A percentile compares a stretch with the other conserved stretches of the same genome.
Evolutionary conservation across 2,329 filamentous ascomycete species (phyloP).

Genomic region (Dothideomycetes sp.): DNA sequence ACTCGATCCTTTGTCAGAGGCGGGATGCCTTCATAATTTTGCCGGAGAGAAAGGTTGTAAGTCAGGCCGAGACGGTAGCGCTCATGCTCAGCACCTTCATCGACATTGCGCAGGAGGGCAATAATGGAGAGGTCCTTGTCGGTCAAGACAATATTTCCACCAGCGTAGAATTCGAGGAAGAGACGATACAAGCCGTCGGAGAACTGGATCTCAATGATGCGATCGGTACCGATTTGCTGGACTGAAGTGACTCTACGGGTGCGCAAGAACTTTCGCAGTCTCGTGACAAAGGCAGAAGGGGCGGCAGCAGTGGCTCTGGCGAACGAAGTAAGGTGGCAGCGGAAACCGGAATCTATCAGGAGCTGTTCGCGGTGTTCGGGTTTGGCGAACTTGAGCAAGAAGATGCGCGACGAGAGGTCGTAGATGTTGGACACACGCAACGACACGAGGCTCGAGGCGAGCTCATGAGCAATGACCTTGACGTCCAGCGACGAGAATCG

Average conservation of each 20-base stretch:
- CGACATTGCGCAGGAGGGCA: slow-evolving; percentile 68
- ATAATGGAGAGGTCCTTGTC: slow-evolving; percentile 76
- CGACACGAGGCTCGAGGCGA: slow-evolving; percentile 63
- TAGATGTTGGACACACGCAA: slow-evolving; percentile 90
- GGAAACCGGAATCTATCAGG: slow-evolving; percentile 88
- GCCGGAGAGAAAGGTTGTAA: slow-evolving; percentile 72
- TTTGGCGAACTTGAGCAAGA: slow-evolving; percentile 90
- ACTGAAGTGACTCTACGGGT: slow-evolving; percentile 75
- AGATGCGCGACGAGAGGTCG: slow-evolving; percentile 90
- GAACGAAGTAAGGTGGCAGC: slow-evolving; percentile 88
- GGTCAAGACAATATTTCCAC: slow-evolving; percentile 88
- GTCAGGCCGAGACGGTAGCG: slow-evolving; percentile 65
- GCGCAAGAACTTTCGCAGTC: slow-evolving; percentile 79
- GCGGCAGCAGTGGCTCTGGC: slow-evolving; percentile 74
- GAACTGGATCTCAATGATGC: slow-evolving; percentile 86
- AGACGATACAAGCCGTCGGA: slow-evolving; percentile 82
- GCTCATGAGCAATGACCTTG: slow-evolving; percentile 90
- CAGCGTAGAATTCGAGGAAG: slow-evolving; percentile 92
- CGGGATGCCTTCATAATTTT: slow-evolving; percentile 72
- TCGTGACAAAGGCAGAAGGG: slow-evolving; percentile 76
- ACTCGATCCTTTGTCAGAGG: slow-evolving; percentile 66
- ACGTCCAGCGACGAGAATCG: slow-evolving; percentile 72
- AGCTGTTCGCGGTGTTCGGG: slow-evolving; percentile 83
- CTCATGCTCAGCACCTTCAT: slow-evolving; percentile 75
- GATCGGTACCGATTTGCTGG: slow-evolving; percentile 80